A percentile compares a stretch with the other conserved stretches of the same genome.
phyloP scores from a whole-genome alignment of 2,329 filamentous ascomycete genomes.

The Aaosphaeria arxii region DNA sequence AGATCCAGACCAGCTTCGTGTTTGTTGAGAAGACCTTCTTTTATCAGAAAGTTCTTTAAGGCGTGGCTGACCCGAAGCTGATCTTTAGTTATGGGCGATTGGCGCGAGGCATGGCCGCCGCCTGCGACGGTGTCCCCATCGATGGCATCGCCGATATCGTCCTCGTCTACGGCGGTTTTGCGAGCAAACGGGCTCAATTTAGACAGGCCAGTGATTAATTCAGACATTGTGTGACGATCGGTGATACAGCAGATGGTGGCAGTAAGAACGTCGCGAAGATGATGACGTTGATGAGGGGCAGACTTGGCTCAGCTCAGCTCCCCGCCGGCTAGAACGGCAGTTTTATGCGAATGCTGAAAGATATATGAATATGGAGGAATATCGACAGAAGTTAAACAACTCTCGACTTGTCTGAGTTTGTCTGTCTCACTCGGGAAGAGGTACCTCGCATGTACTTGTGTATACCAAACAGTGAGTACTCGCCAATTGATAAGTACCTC shows the following conservation, averaged over 20 bases:
- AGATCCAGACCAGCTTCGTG: slow-evolving; percentile 48
- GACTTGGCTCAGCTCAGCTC: slow-evolving; percentile 22
- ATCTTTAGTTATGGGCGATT: slow-evolving; percentile 49
- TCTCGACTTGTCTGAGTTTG: too few relatives aligned
- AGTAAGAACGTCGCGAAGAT: not conserved
- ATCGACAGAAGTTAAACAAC: too few relatives aligned
- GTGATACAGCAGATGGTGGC: not conserved
- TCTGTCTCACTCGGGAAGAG: too few relatives aligned
- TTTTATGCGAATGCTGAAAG: too few relatives aligned
- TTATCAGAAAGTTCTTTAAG: slow-evolving; percentile 54
- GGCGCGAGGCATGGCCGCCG: slow-evolving; percentile 55
- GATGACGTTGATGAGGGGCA: not conserved
- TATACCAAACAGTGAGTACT: too few relatives aligned
- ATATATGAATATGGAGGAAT: too few relatives aligned
- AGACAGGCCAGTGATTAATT: slow-evolving; percentile 30
- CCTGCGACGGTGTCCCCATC: slow-evolving; percentile 53
- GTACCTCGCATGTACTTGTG: too few relatives aligned
- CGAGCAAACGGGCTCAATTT: slow-evolving; percentile 33
- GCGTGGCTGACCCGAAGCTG: slow-evolving; percentile 60
- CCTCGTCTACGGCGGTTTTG: slow-evolving; percentile 41
- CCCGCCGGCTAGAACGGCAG: not conserved
- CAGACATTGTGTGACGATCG: slow-evolving; percentile 21
- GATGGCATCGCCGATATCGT: slow-evolving; percentile 54
- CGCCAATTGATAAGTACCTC: too few relatives aligned
- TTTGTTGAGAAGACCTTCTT: slow-evolving; percentile 50